Conservation (phyloP, 106 monocot species). For the Platanthera guangdongensis region DNA sequence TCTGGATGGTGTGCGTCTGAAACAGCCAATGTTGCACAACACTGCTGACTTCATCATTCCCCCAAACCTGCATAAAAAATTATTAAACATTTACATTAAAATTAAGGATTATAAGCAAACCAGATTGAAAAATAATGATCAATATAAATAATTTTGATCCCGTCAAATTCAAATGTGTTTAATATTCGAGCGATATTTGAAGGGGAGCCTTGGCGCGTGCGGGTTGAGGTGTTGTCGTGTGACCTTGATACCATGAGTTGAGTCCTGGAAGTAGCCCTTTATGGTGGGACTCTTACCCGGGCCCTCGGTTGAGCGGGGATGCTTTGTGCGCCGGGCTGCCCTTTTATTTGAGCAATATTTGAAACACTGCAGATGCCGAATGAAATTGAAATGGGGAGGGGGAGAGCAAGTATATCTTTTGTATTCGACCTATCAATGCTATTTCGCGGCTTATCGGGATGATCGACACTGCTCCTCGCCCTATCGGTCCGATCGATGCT, state of each 20-base stretch:
- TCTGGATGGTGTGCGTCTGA: not conserved
- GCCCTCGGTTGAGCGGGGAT: too few species aligned
- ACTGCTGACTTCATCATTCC: conserved; percentile 8
- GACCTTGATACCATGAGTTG: too few species aligned
- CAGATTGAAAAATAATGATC: not conserved
- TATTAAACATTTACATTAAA: not conserved
- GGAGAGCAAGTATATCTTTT: not conserved
- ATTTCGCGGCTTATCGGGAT: not conserved
- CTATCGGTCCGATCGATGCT: not conserved
- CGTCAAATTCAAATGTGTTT: not conserved
- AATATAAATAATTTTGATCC: not conserved
- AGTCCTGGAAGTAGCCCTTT: too few species aligned
- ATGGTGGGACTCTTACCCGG: too few species aligned
- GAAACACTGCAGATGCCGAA: not conserved
- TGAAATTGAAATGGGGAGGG: not conserved
- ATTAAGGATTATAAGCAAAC: not conserved
- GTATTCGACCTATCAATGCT: not conserved
- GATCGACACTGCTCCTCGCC: not conserved
- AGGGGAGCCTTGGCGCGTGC: too few species aligned
- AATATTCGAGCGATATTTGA: too few species aligned
- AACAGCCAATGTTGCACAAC: conserved; percentile 9
- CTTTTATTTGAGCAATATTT: too few species aligned
- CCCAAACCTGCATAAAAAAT: not conserved
- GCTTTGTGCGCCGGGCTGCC: too few species aligned
- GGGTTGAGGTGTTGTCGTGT: too few species aligned